Conservation (phyloP, 495 filamentous ascomycete species). For the Tirmania nivea region DNA sequence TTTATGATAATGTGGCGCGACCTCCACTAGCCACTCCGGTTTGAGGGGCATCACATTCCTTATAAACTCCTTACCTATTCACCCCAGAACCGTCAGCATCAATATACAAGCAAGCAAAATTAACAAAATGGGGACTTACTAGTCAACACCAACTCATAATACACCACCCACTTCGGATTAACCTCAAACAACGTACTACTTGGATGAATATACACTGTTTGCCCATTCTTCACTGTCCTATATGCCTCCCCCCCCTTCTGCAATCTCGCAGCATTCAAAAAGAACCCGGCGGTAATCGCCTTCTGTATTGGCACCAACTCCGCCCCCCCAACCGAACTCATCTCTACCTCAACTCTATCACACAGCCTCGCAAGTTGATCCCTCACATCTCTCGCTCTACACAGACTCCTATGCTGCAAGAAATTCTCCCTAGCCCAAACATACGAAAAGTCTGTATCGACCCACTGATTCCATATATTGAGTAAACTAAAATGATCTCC, state of each 20-base stretch:
- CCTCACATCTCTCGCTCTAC: conserved; percentile 71
- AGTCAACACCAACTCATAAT: conserved; percentile 80
- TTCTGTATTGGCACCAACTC: conserved; percentile 64
- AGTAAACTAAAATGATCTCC: conserved; percentile 78
- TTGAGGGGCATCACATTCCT: conserved; percentile 67
- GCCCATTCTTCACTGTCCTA: conserved; percentile 80
- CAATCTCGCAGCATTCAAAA: conserved; percentile 75
- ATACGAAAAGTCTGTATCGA: conserved; percentile 71
- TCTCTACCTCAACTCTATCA: conserved; percentile 68
- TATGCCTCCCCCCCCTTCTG: conserved; percentile 76
- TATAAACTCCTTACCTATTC: conserved; percentile 61
- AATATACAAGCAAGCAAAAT: neutral
- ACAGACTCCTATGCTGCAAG: conserved; percentile 68
- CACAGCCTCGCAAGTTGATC: conserved; percentile 90
- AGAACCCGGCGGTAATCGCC: conserved; percentile 79
- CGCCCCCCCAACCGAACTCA: conserved; percentile 42
- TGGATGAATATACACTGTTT: conserved; percentile 79
- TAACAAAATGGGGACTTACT: conserved; percentile 21
- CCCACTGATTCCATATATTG: conserved; percentile 97
- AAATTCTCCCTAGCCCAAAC: conserved; percentile 91
- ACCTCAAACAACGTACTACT: conserved; percentile 58
- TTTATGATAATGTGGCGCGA: conserved; percentile 90
- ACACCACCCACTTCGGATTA: conserved; percentile 76
- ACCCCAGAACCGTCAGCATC: neutral
- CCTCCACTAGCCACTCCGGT: conserved; percentile 69